Conservation (phyloP, 768 basidiomycete species). For the Kwoniella sp. region DNA sequence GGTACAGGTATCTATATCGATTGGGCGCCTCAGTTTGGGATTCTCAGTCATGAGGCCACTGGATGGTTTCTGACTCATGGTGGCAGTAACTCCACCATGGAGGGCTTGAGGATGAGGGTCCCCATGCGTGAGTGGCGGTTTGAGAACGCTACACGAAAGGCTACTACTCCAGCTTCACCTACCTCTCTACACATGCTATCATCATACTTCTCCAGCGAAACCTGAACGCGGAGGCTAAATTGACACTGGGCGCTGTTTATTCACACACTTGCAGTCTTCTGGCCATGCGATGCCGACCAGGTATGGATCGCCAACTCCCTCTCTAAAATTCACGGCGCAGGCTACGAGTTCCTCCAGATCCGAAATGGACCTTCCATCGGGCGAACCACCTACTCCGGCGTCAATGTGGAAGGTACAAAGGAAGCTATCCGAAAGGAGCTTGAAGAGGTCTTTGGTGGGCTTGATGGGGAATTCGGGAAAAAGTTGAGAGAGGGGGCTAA, state of each 20-base stretch:
- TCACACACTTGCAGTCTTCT: conserved; percentile 1
- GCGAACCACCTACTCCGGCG: conserved; percentile 8
- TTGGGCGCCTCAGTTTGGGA: conserved; percentile 27
- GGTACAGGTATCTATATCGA: conserved; percentile 15
- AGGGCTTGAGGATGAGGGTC: conserved; percentile 10
- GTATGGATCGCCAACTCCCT: conserved; percentile 24
- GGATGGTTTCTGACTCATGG: conserved; percentile 26
- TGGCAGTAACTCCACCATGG: conserved; percentile 20
- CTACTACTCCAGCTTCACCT: too few relatives aligned
- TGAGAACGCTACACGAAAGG: too few relatives aligned
- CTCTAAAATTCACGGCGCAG: conserved; percentile 7
- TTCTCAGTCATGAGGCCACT: conserved; percentile 23
- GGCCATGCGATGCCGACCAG: conserved; percentile 21
- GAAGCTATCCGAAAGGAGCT: conserved; percentile 18
- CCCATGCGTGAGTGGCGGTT: conserved; percentile 8
- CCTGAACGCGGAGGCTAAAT: too few relatives aligned
- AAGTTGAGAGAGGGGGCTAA: conserved; percentile 6
- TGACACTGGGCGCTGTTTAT: not conserved
- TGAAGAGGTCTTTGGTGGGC: conserved; percentile 4
- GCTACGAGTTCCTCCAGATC: conserved; percentile 18
- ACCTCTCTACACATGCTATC: too few relatives aligned
- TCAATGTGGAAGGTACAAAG: conserved; percentile 9
- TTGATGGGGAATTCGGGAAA: not conserved
- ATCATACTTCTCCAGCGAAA: too few relatives aligned
- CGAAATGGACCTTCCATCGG: conserved; percentile 16